phyloP scores from a whole-genome alignment of 2,329 filamentous ascomycete genomes.

The Venturia effusa region DNA sequence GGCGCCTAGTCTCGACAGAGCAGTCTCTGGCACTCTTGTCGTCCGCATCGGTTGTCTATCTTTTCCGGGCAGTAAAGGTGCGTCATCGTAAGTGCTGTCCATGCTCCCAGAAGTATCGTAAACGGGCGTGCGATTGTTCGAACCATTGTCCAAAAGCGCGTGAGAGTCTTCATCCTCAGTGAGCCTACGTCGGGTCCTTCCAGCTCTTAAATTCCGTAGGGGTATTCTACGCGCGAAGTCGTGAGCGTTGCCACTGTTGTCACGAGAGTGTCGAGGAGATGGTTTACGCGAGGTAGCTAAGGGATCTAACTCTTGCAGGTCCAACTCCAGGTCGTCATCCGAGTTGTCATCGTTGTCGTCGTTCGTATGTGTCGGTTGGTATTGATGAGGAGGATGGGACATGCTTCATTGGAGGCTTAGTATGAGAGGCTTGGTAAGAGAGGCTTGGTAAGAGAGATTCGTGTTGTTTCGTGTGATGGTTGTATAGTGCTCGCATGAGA shows the following conservation, averaged over 20 bases:
- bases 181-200: constrained; percentile 27
- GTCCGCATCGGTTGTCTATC: constrained; percentile 2
- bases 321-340: constrained; percentile 68
- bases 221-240: constrained; percentile 51
- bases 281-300: constrained; percentile 20
- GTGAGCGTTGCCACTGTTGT: constrained; percentile 18
- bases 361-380: constrained; percentile 47
- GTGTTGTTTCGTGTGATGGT: too few relatives aligned
- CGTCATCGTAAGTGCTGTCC: constrained; percentile 55
- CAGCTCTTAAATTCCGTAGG: constrained; percentile 49
- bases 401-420: constrained; percentile 25
- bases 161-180: constrained; percentile 55
- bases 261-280: constrained; percentile 21
- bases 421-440: not conserved
- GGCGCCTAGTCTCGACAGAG: constrained; percentile 38
- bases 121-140: constrained; percentile 43
- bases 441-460: not conserved
- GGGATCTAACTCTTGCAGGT: constrained; percentile 71
- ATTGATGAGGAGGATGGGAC: constrained; percentile 32
- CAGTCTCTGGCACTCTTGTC: constrained; percentile 16
- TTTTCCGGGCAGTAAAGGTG: constrained; percentile 51
- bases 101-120: constrained; percentile 44
- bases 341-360: constrained; percentile 46
- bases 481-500: too few relatives aligned
- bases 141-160: constrained; percentile 54